phyloP scores from a whole-genome alignment of 2,329 filamentous ascomycete species.

The Trichoderma sp. region DNA sequence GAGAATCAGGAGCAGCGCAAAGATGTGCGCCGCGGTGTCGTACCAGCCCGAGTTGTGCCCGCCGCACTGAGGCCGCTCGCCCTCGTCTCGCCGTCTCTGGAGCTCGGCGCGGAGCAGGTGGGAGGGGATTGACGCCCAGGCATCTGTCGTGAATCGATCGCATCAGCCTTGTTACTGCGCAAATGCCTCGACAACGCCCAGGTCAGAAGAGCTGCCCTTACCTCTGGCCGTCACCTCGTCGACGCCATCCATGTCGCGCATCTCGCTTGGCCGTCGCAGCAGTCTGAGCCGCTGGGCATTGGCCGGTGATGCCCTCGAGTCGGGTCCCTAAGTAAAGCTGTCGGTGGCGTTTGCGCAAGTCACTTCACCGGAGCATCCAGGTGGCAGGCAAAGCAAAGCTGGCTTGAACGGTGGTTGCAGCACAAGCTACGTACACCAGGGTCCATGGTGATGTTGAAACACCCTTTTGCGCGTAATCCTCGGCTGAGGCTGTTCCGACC shows the following conservation, averaged over 20 bases:
- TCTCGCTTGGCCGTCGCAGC: slow-evolving; percentile 17
- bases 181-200: neutral
- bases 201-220: neutral
- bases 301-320: neutral
- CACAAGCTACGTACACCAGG: no score
- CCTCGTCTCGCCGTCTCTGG: slow-evolving; percentile 48
- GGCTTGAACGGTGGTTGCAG: no score
- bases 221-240: slow-evolving; percentile 30
- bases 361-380: neutral
- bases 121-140: slow-evolving; percentile 56
- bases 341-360: neutral
- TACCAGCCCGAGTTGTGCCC: slow-evolving; percentile 58
- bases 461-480: slow-evolving; percentile 25
- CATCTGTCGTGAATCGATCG: neutral
- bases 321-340: neutral
- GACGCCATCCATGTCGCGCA: slow-evolving; percentile 29
- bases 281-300: slow-evolving; percentile 10
- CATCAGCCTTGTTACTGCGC: neutral
- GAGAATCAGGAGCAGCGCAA: slow-evolving; percentile 68
- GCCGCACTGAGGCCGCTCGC: slow-evolving; percentile 54
- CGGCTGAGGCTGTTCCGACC: slow-evolving; percentile 6
- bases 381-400: no score
- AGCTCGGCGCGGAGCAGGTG: slow-evolving; percentile 57
- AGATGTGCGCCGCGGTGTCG: slow-evolving; percentile 67
- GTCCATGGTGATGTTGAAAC: neutral